Evolutionary conservation across 768 basidiomycete species (phyloP), one percentile per base, ranked within the genome.

Genomic region (Paxillus ammoniavirescens): DNA sequence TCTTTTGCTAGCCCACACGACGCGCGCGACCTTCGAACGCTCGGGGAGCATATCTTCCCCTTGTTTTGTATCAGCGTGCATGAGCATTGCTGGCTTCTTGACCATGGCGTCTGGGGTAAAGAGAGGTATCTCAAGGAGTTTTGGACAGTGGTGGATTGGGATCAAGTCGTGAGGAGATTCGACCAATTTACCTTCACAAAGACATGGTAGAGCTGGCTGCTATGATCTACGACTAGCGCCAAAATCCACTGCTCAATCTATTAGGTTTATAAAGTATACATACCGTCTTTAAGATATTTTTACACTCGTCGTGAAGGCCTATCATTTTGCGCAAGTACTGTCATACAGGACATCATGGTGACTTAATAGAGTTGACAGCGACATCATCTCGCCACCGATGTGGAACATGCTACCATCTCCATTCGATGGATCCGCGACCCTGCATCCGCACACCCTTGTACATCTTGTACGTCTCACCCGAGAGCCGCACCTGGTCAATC

Each of bases 41-140:
- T 76, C n/a, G 87, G 86, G 31, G 77, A 80, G 31, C 72, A 74
- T 13, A 69, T 95, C 38, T 84, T 77, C 65, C 93, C 93, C 18
- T 66, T 95, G 50, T 84, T 92, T 68, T 90, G 88, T 57, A 65
- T 93, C 47, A 84, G 85, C 41, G 81, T 91, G 5, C 82, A 93
- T 60, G 91, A 93, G 68, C 93, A 92, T 60, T 86, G 87, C 26
- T 96, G 92, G 91, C 76, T 96, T 64, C 86, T 88, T 18, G 90
- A 89, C 37, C 93, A 87, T 59, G 93, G 93, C 5, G 81, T 96
- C 5, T 93, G 91, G 90, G 93, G 93, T 23, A 90, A 91, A 71
- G 91, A 95, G 67, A 80, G 80, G 61, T 96, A 92, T 79, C 65
- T 95, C 65, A 82, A 78, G 61, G 79, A 85, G 65, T 93, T 94